Evolutionary conservation across 345 rosid genomes (phyloP), one percentile per base, ranked within the genome.

Genomic region (Populus nigra): DNA sequence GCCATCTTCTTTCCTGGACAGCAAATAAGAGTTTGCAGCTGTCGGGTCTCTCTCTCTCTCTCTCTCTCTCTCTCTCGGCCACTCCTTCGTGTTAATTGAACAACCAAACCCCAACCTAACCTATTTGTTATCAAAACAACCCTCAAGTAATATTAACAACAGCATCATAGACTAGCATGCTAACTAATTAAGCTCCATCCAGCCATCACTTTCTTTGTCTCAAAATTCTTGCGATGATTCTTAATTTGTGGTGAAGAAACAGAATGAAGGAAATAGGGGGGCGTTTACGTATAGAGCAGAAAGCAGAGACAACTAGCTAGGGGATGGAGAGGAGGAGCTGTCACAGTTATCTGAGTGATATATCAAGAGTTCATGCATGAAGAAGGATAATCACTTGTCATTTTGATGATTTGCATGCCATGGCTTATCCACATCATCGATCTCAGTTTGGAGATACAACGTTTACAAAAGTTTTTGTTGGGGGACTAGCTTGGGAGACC

Each of bases 401-500:
- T 68, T 79, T 75, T 55, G 47, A 63, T 80, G 71, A 62, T 53
- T 53, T 79, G 72, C 72, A 69, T 33, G 77, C 83, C 23, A 90
- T 87, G 90, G 88, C 87, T 69, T 82, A 82, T 78, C 88, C 89
- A 63, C 88, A 88, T 78, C 87, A 92, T 87, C 97, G 97, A 78
- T 90, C 97, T 20, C 95, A 88, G 86, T 94, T 94, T 38, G 97
- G 98, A 33, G 98, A 93, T 88, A 93, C 98, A 43, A 94, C 97
- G 27, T 73, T 86, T 55, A 93, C 97, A 25, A 94, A 94, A 84
- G 92, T 94, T 68, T 94, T 94, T 63, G 94, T 94, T 23, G 98
- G 97, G 39, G 98, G 98, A 4, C 85, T 94, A 72, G 97, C 98
- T 22, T 94, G 98, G 98, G 98, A 94, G 88, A 93, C 98, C 36